phyloP scores from a whole-genome alignment of 257 asterid species.

The Agastache rugosa region DNA sequence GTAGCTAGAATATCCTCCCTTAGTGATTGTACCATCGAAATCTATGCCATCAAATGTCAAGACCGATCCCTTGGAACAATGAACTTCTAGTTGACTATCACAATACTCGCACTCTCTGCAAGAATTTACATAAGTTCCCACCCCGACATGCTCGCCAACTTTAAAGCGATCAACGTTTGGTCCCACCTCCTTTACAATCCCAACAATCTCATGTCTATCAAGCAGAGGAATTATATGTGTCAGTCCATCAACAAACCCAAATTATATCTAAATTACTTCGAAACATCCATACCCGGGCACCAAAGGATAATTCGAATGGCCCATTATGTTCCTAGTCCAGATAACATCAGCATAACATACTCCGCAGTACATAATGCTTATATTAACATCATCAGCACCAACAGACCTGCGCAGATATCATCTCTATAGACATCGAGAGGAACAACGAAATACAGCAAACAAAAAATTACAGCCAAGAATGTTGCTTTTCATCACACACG shows the following conservation, averaged over 20 bases:
- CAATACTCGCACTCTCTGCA: conserved; percentile 93
- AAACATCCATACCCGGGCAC: conserved; percentile 80
- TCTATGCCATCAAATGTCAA: conserved; percentile 74
- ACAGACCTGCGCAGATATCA: conserved; percentile 55
- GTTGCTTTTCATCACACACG: background rate
- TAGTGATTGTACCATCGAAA: conserved; percentile 83
- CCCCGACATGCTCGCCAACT: conserved; percentile 83
- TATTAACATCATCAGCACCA: conserved; percentile 69
- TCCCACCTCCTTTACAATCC: conserved; percentile 74
- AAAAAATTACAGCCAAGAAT: background rate
- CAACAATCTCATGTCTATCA: conserved; percentile 85
- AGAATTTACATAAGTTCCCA: conserved; percentile 89
- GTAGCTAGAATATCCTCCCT: conserved; percentile 86
- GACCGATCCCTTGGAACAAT: conserved; percentile 72
- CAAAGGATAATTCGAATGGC: conserved; percentile 77
- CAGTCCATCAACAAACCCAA: conserved; percentile 4
- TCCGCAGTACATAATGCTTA: conserved; percentile 73
- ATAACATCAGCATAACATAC: conserved; percentile 85
- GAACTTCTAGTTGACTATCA: conserved; percentile 54
- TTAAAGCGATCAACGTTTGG: conserved; percentile 60
- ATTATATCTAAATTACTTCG: conserved; percentile 12
- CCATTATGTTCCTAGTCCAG: conserved; percentile 70
- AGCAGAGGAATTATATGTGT: conserved; percentile 5
- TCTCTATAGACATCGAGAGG: background rate
- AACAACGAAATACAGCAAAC: background rate